A percentile compares a stretch with the other conserved stretches of the same genome.
Conservation (phyloP, 1,139 yeast genomes). For the Lodderomyces theae region DNA sequence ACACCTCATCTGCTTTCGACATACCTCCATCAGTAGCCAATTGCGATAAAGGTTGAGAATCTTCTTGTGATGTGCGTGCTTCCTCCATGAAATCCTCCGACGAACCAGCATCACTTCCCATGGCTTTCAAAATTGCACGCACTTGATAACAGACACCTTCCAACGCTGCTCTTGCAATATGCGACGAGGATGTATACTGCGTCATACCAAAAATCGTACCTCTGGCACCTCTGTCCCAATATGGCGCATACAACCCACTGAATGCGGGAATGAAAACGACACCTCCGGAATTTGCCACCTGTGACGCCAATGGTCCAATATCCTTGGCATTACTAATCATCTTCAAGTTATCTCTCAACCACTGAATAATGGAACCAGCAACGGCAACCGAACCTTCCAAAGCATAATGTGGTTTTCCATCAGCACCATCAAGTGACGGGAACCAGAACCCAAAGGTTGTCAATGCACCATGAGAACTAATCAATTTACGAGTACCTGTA, state of each 20-base stretch:
- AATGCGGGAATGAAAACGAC: constrained; percentile 95
- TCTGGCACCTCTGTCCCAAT: constrained; percentile 92
- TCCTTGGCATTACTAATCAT: constrained; percentile 80
- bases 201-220: constrained; percentile 94
- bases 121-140: constrained; percentile 83
- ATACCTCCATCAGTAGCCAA: constrained; percentile 93
- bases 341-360: constrained; percentile 89
- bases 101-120: constrained; percentile 79
- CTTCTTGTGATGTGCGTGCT: constrained; percentile 41
- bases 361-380: constrained; percentile 92
- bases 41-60: constrained; percentile 47
- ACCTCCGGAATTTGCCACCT: constrained; percentile 81
- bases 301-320: constrained; percentile 85
- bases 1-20: constrained; percentile 87
- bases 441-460: constrained; percentile 92
- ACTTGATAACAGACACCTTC: constrained; percentile 97
- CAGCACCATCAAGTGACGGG: constrained; percentile 56
- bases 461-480: constrained; percentile 75
- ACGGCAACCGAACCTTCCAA: constrained; percentile 95
- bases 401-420: constrained; percentile 75
- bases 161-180: constrained; percentile 89
- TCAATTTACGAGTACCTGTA: constrained; percentile 67
- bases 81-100: constrained; percentile 47
- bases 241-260: constrained; percentile 92
- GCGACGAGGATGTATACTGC: constrained; percentile 81